A percentile compares a stretch with the other conserved stretches of the same genome.
Evolutionary conservation across 2,329 filamentous ascomycete genomes (phyloP).

Genomic region (Aureobasidium lini): DNA sequence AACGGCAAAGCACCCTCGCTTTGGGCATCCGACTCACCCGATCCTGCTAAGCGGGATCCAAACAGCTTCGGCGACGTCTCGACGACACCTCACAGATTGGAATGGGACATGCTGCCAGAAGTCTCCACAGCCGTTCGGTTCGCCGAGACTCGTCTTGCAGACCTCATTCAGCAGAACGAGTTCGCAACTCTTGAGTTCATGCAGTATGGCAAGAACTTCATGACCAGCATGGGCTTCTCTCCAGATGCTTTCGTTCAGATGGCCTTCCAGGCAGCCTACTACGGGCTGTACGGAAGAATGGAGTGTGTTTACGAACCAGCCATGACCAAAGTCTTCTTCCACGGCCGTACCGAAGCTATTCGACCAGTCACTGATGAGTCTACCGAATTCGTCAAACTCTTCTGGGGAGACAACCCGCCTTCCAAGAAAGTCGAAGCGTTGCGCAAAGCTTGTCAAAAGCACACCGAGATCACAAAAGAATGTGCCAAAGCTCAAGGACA

Average conservation of each 20-base stretch:
- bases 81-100: constrained; percentile 89
- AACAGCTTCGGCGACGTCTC: constrained; percentile 87
- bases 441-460: constrained; percentile 73
- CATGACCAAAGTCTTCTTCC: constrained; percentile 92
- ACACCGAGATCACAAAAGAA: constrained; percentile 70
- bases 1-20: constrained; percentile 87
- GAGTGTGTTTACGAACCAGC: constrained; percentile 97
- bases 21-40: constrained; percentile 85
- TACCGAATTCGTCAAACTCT: constrained; percentile 82
- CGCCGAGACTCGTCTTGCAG: constrained; percentile 86
- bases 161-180: constrained; percentile 94
- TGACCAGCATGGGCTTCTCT: constrained; percentile 93
- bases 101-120: constrained; percentile 96
- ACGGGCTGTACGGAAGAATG: constrained; percentile 85
- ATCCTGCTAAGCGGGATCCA: constrained; percentile 86
- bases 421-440: constrained; percentile 80
- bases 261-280: constrained; percentile 98
- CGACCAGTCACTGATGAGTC: constrained; percentile 76
- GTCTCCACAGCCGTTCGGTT: constrained; percentile 86
- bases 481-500: constrained; percentile 87
- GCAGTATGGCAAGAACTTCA: constrained; percentile 93
- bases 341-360: constrained; percentile 91
- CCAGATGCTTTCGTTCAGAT: constrained; percentile 97
- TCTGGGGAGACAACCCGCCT: constrained; percentile 86
- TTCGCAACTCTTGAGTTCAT: constrained; percentile 86